These are phyloP conservation scores for Phytopythium boreale DNA, from an alignment of 352 stramenopile species.

Conservation along the genomic window DNA sequence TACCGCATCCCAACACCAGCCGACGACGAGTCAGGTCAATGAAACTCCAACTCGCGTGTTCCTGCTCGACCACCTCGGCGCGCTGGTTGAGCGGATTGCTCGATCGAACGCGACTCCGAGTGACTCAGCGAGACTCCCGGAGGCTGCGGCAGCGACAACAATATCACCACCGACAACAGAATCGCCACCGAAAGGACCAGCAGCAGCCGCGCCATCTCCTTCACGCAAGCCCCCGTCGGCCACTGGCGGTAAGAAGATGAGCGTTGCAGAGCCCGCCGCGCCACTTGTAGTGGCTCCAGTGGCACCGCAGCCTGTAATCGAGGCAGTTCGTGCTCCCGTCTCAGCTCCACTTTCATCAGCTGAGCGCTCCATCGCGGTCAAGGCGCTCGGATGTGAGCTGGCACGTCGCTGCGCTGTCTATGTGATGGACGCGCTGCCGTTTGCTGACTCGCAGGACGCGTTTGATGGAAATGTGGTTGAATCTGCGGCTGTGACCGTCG, in stretches of 20 bases:
- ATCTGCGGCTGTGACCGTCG: not conserved
- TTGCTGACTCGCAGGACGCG: not conserved
- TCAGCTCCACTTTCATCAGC: not conserved
- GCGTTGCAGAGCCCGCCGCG: not conserved
- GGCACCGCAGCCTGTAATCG: not conserved
- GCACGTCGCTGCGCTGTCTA: not conserved
- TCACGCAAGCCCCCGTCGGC: constrained; percentile 2
- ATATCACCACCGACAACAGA: not conserved
- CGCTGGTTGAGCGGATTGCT: not conserved
- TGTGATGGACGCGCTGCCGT: constrained; percentile 6
- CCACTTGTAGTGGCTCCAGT: not conserved
- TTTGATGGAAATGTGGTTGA: not conserved
- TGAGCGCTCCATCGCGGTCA: not conserved
- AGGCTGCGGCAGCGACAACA: not conserved
- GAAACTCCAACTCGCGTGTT: constrained; percentile 23
- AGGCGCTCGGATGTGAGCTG: not conserved
- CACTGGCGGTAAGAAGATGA: constrained; percentile 1
- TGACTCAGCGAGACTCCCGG: not conserved
- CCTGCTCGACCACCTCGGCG: constrained; percentile 37
- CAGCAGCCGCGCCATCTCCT: not conserved
- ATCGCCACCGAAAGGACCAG: not conserved
- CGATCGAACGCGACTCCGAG: not conserved
- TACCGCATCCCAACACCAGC: not conserved
- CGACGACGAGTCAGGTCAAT: no score
- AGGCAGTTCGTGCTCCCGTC: not conserved